These are phyloP conservation scores for Triticum aestivum DNA, from an alignment of 176 grass and related monocot species.

Conservation along the genomic window DNA sequence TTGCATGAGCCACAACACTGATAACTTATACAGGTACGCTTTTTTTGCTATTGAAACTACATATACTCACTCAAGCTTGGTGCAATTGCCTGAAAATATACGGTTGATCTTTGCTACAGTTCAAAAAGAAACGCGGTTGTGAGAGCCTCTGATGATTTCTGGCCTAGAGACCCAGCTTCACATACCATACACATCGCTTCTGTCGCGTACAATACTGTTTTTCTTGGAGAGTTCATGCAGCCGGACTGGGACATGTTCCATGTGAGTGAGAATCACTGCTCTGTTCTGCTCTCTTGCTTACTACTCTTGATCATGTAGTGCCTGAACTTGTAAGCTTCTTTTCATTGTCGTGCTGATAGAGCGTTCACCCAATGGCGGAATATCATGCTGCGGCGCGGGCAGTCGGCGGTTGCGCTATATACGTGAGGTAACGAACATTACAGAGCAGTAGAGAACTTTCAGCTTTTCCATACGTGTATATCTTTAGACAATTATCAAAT, in stretches of 20 bases:
- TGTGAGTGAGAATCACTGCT: constrained; percentile 44
- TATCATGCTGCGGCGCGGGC: constrained; percentile 76
- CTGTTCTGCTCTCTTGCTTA: neutral
- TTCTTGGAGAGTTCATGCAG: constrained; percentile 84
- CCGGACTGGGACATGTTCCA: constrained; percentile 98
- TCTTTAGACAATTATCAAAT: too few species aligned
- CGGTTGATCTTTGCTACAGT: constrained; percentile 27
- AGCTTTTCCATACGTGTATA: too few species aligned
- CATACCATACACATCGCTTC: constrained; percentile 89
- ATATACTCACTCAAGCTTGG: neutral
- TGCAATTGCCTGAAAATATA: neutral
- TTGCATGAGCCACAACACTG: constrained; percentile 94
- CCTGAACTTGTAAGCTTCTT: neutral
- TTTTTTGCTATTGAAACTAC: neutral
- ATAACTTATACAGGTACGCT: constrained; percentile 69
- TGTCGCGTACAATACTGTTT: constrained; percentile 66
- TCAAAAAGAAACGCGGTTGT: constrained; percentile 73
- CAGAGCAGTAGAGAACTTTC: neutral
- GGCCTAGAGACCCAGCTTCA: constrained; percentile 68
- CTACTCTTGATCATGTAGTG: neutral
- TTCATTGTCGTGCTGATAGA: constrained; percentile 26
- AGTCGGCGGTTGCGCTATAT: constrained; percentile 74
- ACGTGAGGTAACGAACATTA: constrained; percentile 54
- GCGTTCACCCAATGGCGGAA: constrained; percentile 63
- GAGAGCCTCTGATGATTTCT: constrained; percentile 90